Evolutionary conservation across 306 rosid species (phyloP).

Genomic region (Rubus parviflorus): DNA sequence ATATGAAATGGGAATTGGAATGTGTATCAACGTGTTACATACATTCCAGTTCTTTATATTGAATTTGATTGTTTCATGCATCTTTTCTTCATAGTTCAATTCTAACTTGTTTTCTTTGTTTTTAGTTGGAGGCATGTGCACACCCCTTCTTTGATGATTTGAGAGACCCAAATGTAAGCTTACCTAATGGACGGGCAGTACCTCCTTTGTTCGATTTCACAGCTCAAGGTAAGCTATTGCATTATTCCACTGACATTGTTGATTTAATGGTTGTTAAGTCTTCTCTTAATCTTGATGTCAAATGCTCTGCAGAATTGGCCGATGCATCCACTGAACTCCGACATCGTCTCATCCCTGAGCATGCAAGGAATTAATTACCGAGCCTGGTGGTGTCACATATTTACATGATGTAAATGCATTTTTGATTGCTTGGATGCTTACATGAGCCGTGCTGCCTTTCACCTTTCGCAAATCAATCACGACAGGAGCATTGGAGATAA

Average conservation of each 20-base stretch:
- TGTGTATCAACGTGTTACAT: background rate
- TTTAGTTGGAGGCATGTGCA: slow-evolving; percentile 88
- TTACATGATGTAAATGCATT: slow-evolving; percentile 33
- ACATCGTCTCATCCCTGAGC: slow-evolving; percentile 84
- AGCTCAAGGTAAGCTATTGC: slow-evolving; percentile 59
- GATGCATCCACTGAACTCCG: slow-evolving; percentile 77
- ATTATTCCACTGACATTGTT: background rate
- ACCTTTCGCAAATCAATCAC: slow-evolving; percentile 27
- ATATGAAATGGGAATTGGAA: background rate
- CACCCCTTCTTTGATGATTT: slow-evolving; percentile 84
- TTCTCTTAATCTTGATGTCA: slow-evolving; percentile 24
- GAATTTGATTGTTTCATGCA: background rate
- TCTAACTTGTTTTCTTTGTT: slow-evolving; percentile 19
- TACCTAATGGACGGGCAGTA: slow-evolving; percentile 71
- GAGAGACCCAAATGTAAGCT: slow-evolving; percentile 59
- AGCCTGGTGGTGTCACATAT: slow-evolving; percentile 10
- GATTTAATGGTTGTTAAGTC: background rate
- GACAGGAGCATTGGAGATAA: slow-evolving; percentile 23
- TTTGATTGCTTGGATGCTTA: slow-evolving; percentile 48
- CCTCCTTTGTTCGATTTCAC: slow-evolving; percentile 85
- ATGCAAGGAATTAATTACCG: slow-evolving; percentile 43
- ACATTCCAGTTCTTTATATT: background rate
- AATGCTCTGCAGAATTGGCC: slow-evolving; percentile 63
- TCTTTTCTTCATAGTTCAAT: background rate
- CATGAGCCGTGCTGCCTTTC: slow-evolving; percentile 42